phyloP scores from a whole-genome alignment of 2,329 filamentous ascomycete species.

The Sclerotinia trifoliorum region DNA sequence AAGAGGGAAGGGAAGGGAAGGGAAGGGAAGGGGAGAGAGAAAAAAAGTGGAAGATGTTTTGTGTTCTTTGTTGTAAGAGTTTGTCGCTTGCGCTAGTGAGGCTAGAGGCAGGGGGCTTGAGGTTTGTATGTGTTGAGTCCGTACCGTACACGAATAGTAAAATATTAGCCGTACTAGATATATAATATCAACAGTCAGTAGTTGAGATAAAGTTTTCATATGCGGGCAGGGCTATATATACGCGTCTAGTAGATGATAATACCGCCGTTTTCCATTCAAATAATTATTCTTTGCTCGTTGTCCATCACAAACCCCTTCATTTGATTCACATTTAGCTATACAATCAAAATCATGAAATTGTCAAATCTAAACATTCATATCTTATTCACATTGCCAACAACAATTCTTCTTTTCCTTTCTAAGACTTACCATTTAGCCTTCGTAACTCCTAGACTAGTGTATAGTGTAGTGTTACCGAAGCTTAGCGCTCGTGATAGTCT shows the following conservation, averaged over 20 bases:
- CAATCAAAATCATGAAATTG: background rate
- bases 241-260: background rate
- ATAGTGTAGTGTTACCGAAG: background rate
- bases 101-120: no score
- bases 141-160: background rate
- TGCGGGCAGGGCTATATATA: background rate
- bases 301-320: background rate
- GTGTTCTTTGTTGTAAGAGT: background rate
- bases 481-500: background rate
- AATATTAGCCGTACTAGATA: background rate
- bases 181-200: background rate
- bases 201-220: background rate
- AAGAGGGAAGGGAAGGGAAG: background rate
- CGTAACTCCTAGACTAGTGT: background rate
- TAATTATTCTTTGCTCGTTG: background rate
- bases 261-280: no score
- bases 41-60: conserved; percentile 12
- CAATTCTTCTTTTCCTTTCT: background rate
- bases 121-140: background rate
- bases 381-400: background rate
- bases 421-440: background rate
- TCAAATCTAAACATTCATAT: background rate
- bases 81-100: conserved; percentile 2
- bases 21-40: no score
- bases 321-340: background rate